phyloP scores from a whole-genome alignment of 371 early-diverging fungal genomes.

The Mucor lusitanicus region DNA sequence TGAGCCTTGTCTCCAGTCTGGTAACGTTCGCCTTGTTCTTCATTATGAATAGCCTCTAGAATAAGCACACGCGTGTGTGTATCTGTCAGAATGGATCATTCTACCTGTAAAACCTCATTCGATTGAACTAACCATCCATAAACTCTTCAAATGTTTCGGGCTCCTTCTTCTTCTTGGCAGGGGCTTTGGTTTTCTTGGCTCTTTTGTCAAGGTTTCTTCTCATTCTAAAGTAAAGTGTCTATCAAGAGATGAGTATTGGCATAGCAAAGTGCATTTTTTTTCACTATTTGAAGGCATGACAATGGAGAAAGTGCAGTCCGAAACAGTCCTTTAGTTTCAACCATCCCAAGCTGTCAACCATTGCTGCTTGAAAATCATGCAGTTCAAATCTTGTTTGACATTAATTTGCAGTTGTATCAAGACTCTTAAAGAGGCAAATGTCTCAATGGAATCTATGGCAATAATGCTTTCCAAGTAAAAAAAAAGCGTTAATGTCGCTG shows the following conservation, averaged over 20 bases:
- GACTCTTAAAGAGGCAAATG: not conserved
- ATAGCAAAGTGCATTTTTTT: not conserved
- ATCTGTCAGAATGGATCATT: not conserved
- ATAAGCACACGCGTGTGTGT: not conserved
- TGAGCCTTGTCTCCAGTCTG: slow-evolving; percentile 65
- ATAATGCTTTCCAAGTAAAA: no score
- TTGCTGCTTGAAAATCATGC: not conserved
- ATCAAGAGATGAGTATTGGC: not conserved
- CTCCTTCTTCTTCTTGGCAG: slow-evolving; percentile 37
- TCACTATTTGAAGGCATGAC: not conserved
- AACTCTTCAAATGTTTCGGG: slow-evolving; percentile 50
- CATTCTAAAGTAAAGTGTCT: not conserved
- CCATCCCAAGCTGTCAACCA: not conserved
- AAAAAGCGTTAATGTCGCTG: no score
- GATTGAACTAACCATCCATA: slow-evolving; percentile 33
- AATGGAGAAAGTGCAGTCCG: not conserved
- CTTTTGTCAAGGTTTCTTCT: not conserved
- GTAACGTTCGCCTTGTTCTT: slow-evolving; percentile 76
- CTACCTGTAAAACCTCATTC: not conserved
- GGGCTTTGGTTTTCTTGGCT: slow-evolving; percentile 24
- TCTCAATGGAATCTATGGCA: not conserved
- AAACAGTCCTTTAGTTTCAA: not conserved
- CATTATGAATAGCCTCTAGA: slow-evolving; percentile 61
- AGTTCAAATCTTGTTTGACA: not conserved
- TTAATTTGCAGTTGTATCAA: no score